Base-by-base conservation (phyloP, 768 basidiomycete species). In the Calocybe gangraenosa region DNA sequence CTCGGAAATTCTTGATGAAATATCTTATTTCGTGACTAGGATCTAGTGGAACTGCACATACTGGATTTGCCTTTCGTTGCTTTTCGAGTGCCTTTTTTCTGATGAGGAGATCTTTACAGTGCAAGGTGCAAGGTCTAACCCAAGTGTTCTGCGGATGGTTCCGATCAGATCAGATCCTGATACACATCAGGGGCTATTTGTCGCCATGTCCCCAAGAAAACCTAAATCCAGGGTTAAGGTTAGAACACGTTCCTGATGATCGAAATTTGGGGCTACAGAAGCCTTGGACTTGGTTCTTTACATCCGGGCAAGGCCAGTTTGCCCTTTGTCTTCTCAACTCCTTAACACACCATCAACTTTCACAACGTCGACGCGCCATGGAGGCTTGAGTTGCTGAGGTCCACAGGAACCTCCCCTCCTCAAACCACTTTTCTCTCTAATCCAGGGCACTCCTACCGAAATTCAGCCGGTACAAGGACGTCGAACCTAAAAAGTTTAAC, bases 381-480 rank as follows among this genome's bases (percentile, higher is more conserved):
- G 69, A 73, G 63, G 77, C 80, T 81, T 87, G 84, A 88, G 81
- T 66, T 72, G 74, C 79, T 63, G 80, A 78, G 84, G 81, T 79
- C 81, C 78, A 61, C 61, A 63, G 69, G 79, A 71, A 73, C 77
- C 76, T 82, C 74, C 69, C 69, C 71, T 75, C 62, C 73, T 82
- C 77, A 75, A 73, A 71, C 66, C 73, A 50, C 61, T 65, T 68
- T 65, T 55, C 63, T 63, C 51, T 52, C 60, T 38, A 44, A 46
- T 47, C 48, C 47, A 46, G 46, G 50, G 44, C 44, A 40, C 30
- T 49, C 23, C 13, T 14, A 43, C 51, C 49, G 31, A 48, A 40
- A 42, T 56, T 55, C 17, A 21, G 17, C 30, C 59, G 52, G 51
- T 37, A 45, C 42, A 49, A 45, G 45, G 17, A 50, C 54, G 52